Percentiles rank a stretch among this genome's conserved stretches.
Conservation (phyloP, 768 basidiomycete genomes). For the Boletus barrowsii region DNA sequence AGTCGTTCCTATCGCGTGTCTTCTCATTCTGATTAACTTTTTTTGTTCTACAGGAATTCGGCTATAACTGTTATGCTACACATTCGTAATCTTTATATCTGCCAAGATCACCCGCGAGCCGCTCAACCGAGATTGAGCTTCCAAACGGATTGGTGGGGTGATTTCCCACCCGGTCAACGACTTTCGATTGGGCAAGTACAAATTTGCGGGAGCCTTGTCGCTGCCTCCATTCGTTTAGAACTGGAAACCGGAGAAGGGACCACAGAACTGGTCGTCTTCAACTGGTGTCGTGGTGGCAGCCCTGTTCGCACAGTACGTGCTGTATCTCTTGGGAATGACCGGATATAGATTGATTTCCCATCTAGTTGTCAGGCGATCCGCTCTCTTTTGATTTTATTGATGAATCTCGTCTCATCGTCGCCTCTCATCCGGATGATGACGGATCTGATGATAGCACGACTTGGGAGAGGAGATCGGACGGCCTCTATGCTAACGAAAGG, state of each 20-base stretch:
- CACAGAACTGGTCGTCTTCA: constrained; percentile 29
- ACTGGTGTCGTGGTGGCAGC: constrained; percentile 28
- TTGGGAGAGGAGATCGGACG: constrained; percentile 31
- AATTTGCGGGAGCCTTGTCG: constrained; percentile 26
- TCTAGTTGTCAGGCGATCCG: constrained; percentile 27
- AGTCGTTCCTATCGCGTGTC: background rate
- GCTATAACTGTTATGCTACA: constrained; percentile 36
- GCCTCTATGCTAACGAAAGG: constrained; percentile 29
- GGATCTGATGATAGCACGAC: constrained; percentile 28
- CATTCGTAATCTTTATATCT: constrained; percentile 54
- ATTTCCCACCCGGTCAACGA: constrained; percentile 31
- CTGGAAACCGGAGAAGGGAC: constrained; percentile 32
- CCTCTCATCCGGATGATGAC: constrained; percentile 33
- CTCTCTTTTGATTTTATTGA: constrained; percentile 32
- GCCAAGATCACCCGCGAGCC: constrained; percentile 51
- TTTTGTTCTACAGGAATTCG: constrained; percentile 19
- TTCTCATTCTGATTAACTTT: background rate
- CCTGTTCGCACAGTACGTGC: constrained; percentile 27
- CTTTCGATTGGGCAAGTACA: constrained; percentile 29
- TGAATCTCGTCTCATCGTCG: constrained; percentile 24
- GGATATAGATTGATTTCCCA: background rate
- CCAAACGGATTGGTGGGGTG: constrained; percentile 35
- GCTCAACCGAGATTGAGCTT: constrained; percentile 26
- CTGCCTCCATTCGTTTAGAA: constrained; percentile 27
- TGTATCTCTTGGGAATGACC: background rate